phyloP scores from a whole-genome alignment of 1,139 yeast genomes.

The Sugiyamaella castrensis region DNA sequence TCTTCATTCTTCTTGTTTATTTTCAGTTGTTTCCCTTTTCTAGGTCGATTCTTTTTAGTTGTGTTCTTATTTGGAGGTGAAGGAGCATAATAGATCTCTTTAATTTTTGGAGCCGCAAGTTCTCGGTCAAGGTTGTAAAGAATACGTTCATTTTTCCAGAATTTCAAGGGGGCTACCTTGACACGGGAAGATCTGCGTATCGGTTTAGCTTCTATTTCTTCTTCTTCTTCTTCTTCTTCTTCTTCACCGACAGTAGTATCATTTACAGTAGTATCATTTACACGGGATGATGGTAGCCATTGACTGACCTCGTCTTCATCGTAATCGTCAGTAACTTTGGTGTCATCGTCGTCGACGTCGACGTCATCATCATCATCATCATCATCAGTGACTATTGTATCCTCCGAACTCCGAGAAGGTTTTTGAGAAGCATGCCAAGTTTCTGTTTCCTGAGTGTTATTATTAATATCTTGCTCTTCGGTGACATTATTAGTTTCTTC shows the following conservation, averaged over 20 bases:
- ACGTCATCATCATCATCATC: conserved; percentile 5
- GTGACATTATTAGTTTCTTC: no score
- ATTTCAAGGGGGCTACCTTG: conserved; percentile 70
- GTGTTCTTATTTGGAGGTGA: not conserved
- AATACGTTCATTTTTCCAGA: conserved; percentile 80
- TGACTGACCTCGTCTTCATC: conserved; percentile 1
- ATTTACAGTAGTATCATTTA: no score
- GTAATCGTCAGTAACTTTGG: not conserved
- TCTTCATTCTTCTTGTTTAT: conserved; percentile 13
- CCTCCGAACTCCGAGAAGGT: no score
- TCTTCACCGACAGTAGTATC: not conserved
- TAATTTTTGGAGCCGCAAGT: conserved; percentile 28
- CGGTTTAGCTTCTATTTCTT: not conserved
- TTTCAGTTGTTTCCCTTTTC: conserved; percentile 1
- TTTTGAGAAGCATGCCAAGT: no score
- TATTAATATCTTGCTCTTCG: no score
- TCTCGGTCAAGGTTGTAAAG: conserved; percentile 51
- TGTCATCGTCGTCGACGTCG: not conserved
- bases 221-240: conserved; percentile 11
- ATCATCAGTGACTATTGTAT: not conserved
- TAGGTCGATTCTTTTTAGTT: not conserved
- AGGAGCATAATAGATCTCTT: conserved; percentile 16
- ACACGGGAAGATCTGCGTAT: conserved; percentile 58
- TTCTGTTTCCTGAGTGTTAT: no score
- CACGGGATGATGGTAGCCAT: not conserved